Evolutionary conservation across 1,139 yeast genomes (phyloP), one percentile per base, ranked within the genome.

Genomic region (Saccharomycopsis phalli): DNA sequence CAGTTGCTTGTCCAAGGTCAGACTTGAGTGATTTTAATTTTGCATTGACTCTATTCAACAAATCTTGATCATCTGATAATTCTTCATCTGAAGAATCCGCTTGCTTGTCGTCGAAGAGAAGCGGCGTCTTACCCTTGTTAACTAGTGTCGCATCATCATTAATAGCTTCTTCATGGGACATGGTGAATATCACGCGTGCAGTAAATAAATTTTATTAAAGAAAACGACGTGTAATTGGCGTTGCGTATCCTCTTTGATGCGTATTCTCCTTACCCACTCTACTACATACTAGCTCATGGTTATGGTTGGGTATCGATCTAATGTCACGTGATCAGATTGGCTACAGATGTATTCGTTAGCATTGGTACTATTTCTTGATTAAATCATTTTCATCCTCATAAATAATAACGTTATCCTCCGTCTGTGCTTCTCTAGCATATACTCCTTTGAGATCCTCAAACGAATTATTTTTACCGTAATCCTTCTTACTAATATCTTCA

Each of bases 11-110:
- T n/a, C 19, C 31, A 14, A 28, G 33, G 8, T 21, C 27, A 7
- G 41, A 36, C 23, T 44, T 37, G 14, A 44, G 26, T 2, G 47
- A 34, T 17, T 33, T 37, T n/a, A 44, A 29, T 27, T 44, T 44
- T 3, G 41, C 42, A 20, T 35, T 38, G n/a, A 44, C 47, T 17
- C 34, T 34, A 21, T 42, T 29, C 14, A 42, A 21, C 5, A 44
- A 23, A 17, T 33, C 41, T 13, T 38, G 20, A 5, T 38, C 41
- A 20, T 34, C 45, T 6, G 27, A 11, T 3, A 16, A 14, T 3
- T 36, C 39, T 14, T 41, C 38, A 10, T 40, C 41, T n/a, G n/a
- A n/a, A n/a, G n/a, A n/a, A n/a, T n/a, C n/a, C n/a, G n/a, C n/a
- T n/a, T n/a, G n/a, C n/a, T n/a, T n/a, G 14, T 37, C 38, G 14